Conservation (phyloP, 257 asterid species). For the Thymus mandschuricus region DNA sequence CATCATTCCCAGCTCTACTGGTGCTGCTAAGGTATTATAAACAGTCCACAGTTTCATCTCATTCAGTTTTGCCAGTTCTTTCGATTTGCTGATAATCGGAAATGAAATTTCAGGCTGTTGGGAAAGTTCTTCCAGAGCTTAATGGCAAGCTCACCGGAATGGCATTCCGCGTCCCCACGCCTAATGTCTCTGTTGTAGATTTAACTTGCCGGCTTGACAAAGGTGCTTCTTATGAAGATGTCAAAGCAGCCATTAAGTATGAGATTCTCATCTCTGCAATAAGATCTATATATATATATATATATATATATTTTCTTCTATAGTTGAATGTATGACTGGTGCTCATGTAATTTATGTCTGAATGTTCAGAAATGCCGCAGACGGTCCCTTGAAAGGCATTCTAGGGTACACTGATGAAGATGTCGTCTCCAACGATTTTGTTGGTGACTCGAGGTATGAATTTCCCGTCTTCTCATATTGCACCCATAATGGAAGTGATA, state of each 20-base stretch:
- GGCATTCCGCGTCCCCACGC: slow-evolving; percentile 99
- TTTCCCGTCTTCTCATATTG: neutral
- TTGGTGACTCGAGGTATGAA: slow-evolving; percentile 88
- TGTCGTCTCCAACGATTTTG: slow-evolving; percentile 96
- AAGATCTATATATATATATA: slow-evolving; percentile 12
- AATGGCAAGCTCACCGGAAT: slow-evolving; percentile 98
- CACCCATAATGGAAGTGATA: neutral
- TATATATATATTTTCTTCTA: neutral
- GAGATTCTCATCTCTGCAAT: slow-evolving; percentile 27
- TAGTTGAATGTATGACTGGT: neutral
- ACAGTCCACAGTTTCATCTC: slow-evolving; percentile 1
- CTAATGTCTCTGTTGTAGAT: slow-evolving; percentile 98
- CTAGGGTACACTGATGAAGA: slow-evolving; percentile 99
- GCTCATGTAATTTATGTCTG: neutral
- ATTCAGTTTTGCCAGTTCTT: neutral
- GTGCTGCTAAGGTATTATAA: slow-evolving; percentile 91
- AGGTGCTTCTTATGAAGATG: slow-evolving; percentile 93
- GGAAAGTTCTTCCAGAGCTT: slow-evolving; percentile 97
- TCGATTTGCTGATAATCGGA: neutral
- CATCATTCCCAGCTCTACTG: slow-evolving; percentile 98
- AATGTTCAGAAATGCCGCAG: slow-evolving; percentile 80
- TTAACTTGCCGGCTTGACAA: slow-evolving; percentile 90
- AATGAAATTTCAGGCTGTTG: slow-evolving; percentile 75
- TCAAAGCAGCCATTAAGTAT: slow-evolving; percentile 90
- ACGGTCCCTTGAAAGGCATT: slow-evolving; percentile 88